Base-by-base conservation (phyloP, 805 yeast genomes). In the Cyberlindnera misumaiensis region DNA sequence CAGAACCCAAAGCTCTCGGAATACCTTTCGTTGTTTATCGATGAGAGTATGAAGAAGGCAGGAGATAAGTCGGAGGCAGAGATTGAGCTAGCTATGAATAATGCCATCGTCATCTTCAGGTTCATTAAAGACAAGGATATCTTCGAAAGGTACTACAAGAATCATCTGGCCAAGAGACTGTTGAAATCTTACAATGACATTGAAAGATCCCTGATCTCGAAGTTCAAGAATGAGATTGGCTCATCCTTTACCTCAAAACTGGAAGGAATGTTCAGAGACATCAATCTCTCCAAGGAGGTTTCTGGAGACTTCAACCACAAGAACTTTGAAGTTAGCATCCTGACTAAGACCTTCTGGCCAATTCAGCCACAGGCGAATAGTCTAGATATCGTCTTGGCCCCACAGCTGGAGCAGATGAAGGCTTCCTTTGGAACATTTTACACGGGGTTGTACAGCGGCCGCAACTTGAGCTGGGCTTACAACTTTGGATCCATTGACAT, bases 181-280 rank as follows among this genome's bases (percentile, higher is more conserved):
- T 55, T 81, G 28, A 70, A 75, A 40, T 65, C 74, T 2, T 59
- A 56, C 5, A 62, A 68, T 34, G 90, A 85, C 42, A 60, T 82
- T 4, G 97, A 88, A 56, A 78, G 79, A 53, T 62, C 67, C 20
- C 67, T 87, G 56, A 77, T 88, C 15, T 67, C 78, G 2, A 77
- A 75, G 49, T 63, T 88, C 28, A 76, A 80, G 46, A 80, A 76
- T 46, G 95, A 85, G 53, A 71, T 83, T 52, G 96, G 96, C 0
- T 70, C 83, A 3, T 72, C 87, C 0, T 83, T 85, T 38, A 78
- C 95, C 1, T 74, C 84, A 3, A 83, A 83, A 48, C 67, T 89
- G 25, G 88, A 86, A 53, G 87, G 85, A 31, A 89, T 89, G 96
- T 77, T 86, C 46, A 73, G 80, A 51, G 97, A 89, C 53, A 77